phyloP scores from a whole-genome alignment of 2,329 filamentous ascomycete genomes.

The Macroventuria anomochaeta region DNA sequence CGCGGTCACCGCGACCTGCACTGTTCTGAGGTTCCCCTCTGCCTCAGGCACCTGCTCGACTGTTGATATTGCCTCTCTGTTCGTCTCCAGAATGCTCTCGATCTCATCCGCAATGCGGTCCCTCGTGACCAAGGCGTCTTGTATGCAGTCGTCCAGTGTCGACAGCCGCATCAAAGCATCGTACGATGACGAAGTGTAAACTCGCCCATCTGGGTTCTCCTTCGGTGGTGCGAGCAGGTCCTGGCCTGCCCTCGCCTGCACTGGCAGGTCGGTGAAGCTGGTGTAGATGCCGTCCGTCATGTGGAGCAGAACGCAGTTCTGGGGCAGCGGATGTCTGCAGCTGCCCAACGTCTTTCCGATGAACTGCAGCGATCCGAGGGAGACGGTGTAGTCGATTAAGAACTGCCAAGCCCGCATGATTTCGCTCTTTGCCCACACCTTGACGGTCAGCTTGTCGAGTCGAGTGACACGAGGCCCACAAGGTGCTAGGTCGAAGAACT shows the following conservation, averaged over 20 bases:
- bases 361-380: slow-evolving; percentile 77
- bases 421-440: slow-evolving; percentile 73
- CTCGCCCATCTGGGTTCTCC: slow-evolving; percentile 53
- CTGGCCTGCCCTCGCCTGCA: slow-evolving; percentile 46
- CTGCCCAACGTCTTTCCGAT: slow-evolving; percentile 67
- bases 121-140: slow-evolving; percentile 82
- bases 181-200: slow-evolving; percentile 78
- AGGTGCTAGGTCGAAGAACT: slow-evolving; percentile 76
- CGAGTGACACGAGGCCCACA: slow-evolving; percentile 70
- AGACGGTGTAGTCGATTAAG: slow-evolving; percentile 74
- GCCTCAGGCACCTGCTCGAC: slow-evolving; percentile 52
- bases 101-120: slow-evolving; percentile 80
- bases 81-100: slow-evolving; percentile 57
- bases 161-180: slow-evolving; percentile 86
- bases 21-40: slow-evolving; percentile 52
- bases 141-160: slow-evolving; percentile 87
- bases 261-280: slow-evolving; percentile 70
- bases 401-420: slow-evolving; percentile 64
- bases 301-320: slow-evolving; percentile 85
- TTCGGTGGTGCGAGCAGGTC: slow-evolving; percentile 44
- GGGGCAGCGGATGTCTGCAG: slow-evolving; percentile 75
- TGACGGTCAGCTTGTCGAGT: slow-evolving; percentile 68
- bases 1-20: slow-evolving; percentile 61
- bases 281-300: slow-evolving; percentile 87
- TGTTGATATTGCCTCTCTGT: slow-evolving; percentile 46